Percentiles rank a stretch among this genome's conserved stretches.
Conservation (phyloP, 192 early-diverging fungal species). For the Backusella tarrabulga region DNA sequence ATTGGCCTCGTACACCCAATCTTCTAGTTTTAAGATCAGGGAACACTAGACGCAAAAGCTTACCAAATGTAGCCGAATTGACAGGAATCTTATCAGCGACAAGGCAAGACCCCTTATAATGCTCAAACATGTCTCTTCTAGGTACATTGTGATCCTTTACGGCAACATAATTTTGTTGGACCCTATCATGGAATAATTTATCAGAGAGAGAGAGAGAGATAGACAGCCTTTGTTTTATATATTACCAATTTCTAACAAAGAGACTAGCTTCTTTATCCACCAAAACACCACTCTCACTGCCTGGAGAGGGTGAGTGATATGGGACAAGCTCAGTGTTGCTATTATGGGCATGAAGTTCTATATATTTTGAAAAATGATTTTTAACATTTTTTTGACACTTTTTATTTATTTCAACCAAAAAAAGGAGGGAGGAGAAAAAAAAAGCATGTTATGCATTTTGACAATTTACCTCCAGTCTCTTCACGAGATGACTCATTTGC, state of each 20-base stretch:
- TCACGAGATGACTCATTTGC: not conserved
- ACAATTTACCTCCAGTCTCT: not conserved
- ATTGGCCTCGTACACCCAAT: conserved; percentile 44
- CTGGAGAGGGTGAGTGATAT: not conserved
- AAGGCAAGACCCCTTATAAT: conserved; percentile 42
- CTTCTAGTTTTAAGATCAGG: conserved; percentile 49
- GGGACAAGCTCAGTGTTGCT: not conserved
- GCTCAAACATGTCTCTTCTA: conserved; percentile 44
- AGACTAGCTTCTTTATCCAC: conserved; percentile 14
- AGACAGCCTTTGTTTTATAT: not conserved
- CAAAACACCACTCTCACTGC: not conserved
- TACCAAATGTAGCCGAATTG: conserved; percentile 53
- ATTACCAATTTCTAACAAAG: conserved; percentile 7
- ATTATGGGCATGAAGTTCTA: not conserved
- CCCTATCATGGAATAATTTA: conserved; percentile 22
- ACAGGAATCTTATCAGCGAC: conserved; percentile 38
- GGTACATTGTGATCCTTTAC: conserved; percentile 42
- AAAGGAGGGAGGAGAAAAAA: not conserved
- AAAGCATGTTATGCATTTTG: not conserved
- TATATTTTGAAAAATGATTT: not conserved
- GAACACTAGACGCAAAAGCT: conserved; percentile 47
- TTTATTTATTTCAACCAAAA: not conserved
- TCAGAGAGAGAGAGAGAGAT: not conserved
- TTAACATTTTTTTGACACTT: not conserved
- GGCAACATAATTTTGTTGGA: conserved; percentile 42